phyloP scores from a whole-genome alignment of 169 alveolate species.

The Plasmodium ovale region DNA sequence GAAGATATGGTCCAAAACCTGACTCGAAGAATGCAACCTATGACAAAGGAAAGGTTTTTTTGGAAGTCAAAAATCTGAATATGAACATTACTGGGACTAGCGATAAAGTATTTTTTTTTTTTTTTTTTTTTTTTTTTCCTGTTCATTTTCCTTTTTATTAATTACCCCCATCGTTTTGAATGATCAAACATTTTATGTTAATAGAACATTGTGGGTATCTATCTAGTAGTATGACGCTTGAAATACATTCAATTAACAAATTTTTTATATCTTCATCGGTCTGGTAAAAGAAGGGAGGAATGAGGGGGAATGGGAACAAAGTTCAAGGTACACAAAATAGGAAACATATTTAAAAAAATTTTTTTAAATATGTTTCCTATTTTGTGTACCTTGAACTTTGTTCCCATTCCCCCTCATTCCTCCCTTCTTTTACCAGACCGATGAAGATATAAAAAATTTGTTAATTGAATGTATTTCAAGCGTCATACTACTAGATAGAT shows the following conservation, averaged over 20 bases:
- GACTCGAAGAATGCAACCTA: slow-evolving; percentile 68
- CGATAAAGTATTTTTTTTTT: slow-evolving; percentile 27
- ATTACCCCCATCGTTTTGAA: slow-evolving; percentile 72
- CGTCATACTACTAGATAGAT: slow-evolving; percentile 27
- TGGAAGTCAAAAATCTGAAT: slow-evolving; percentile 51
- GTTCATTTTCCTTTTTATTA: background rate
- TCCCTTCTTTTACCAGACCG: slow-evolving; percentile 11
- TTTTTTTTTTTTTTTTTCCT: slow-evolving; percentile 21
- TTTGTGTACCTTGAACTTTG: too few species aligned
- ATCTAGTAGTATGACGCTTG: slow-evolving; percentile 33
- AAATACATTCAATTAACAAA: slow-evolving; percentile 46
- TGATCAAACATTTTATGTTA: slow-evolving; percentile 48
- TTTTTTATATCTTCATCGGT: slow-evolving; percentile 59
- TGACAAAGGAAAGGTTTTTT: slow-evolving; percentile 62
- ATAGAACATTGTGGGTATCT: slow-evolving; percentile 66
- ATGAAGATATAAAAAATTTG: slow-evolving; percentile 54
- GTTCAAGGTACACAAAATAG: too few species aligned
- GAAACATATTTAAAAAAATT: too few species aligned
- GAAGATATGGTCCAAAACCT: slow-evolving; percentile 74
- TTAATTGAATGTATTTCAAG: slow-evolving; percentile 50
- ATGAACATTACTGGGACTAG: slow-evolving; percentile 28
- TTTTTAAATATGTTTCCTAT: too few species aligned
- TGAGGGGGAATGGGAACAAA: too few species aligned
- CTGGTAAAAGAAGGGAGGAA: background rate
- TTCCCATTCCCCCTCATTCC: too few species aligned